phyloP scores from a whole-genome alignment of 139 green algal genomes.

The Chlamydomonas sphaeroides region DNA sequence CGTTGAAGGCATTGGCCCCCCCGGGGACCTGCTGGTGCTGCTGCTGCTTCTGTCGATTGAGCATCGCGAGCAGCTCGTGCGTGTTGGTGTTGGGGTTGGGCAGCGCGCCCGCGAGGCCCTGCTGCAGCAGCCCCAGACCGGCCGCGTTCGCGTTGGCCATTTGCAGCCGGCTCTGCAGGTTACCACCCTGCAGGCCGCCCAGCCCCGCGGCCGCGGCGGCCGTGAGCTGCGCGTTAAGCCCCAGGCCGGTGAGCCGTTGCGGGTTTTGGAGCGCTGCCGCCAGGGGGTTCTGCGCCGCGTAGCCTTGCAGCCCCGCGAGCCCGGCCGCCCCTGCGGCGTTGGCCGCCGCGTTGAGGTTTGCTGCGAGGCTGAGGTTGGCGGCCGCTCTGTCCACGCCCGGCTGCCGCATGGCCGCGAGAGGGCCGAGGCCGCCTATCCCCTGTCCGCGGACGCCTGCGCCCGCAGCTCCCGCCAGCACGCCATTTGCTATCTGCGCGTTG shows the following conservation, averaged over 20 bases:
- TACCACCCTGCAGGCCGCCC: constrained; percentile 14
- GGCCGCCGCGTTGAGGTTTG: constrained; percentile 26
- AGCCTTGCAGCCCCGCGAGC: constrained; percentile 32
- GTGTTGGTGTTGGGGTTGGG: constrained; percentile 26
- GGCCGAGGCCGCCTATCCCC: constrained; percentile 24
- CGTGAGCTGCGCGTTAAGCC: constrained; percentile 34
- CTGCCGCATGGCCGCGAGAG: constrained; percentile 15
- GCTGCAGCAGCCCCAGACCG: constrained; percentile 41
- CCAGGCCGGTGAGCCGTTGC: constrained; percentile 26
- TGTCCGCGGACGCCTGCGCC: constrained; percentile 18
- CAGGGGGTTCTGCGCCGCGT: constrained; percentile 29
- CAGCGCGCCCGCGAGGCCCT: constrained; percentile 18
- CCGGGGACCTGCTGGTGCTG: constrained; percentile 19
- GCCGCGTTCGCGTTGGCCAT: constrained; percentile 30
- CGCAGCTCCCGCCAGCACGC: constrained; percentile 21
- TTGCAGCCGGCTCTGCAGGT: constrained; percentile 30
- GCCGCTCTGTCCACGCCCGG: constrained; percentile 16
- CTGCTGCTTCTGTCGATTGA: constrained; percentile 42
- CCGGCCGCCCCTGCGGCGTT: constrained; percentile 8
- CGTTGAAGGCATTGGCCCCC: constrained; percentile 1
- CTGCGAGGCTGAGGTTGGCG: constrained; percentile 27
- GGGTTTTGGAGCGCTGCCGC: constrained; percentile 41
- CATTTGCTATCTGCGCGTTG: constrained; percentile 29
- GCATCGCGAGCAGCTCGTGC: constrained; percentile 41
- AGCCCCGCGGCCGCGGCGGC: constrained; percentile 9